These are phyloP conservation scores for Aspergillus funiculosus DNA, from an alignment of 495 filamentous ascomycete species.

Conservation along the genomic window DNA sequence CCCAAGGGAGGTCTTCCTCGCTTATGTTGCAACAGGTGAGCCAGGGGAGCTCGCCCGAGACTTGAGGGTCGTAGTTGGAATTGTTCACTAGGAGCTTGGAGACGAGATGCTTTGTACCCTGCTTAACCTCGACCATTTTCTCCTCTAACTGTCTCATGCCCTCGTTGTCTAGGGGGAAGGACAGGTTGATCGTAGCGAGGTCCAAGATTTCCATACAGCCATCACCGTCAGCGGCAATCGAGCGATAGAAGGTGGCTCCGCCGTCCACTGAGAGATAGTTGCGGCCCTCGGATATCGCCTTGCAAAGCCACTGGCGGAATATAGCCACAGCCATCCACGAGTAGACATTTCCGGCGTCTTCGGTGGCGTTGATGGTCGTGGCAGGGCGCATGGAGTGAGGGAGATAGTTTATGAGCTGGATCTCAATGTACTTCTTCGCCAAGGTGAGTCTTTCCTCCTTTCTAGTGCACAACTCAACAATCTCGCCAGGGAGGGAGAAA, in stretches of 20 bases:
- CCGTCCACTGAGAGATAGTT: slow-evolving; percentile 25
- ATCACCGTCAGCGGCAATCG: slow-evolving; percentile 16
- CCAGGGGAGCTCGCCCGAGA: slow-evolving; percentile 23
- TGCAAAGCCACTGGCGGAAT: slow-evolving; percentile 27
- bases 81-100: slow-evolving; percentile 19
- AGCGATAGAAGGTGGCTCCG: slow-evolving; percentile 29
- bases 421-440: slow-evolving; percentile 19
- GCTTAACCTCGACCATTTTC: slow-evolving; percentile 45
- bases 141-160: slow-evolving; percentile 29
- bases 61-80: slow-evolving; percentile 16
- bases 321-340: slow-evolving; percentile 29
- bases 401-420: slow-evolving; percentile 18
- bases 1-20: slow-evolving; percentile 29
- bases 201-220: slow-evolving; percentile 21
- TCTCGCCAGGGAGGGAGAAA: slow-evolving; percentile 12
- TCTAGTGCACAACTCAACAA: slow-evolving; percentile 19
- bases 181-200: slow-evolving; percentile 11
- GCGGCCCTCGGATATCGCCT: slow-evolving; percentile 11
- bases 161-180: slow-evolving; percentile 23
- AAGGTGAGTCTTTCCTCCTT: slow-evolving; percentile 14
- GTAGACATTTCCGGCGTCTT: slow-evolving; percentile 28
- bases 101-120: slow-evolving; percentile 17
- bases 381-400: slow-evolving; percentile 6
- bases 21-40: slow-evolving; percentile 33
- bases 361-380: neutral